Base-by-base conservation (phyloP, 306 rosid genomes). In the Alnus glutinosa region DNA sequence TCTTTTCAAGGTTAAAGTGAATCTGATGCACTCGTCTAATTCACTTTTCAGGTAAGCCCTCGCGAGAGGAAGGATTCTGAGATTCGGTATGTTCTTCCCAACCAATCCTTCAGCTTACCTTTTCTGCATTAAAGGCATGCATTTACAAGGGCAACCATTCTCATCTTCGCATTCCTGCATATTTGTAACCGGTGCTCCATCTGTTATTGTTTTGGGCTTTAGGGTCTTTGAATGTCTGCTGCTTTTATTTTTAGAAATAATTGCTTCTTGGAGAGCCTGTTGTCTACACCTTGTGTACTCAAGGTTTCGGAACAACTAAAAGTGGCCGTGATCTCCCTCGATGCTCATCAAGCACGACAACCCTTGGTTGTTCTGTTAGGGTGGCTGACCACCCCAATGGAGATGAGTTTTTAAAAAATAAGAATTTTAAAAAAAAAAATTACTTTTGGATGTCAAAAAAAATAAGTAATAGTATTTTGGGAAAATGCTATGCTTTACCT, bases 61-160 rank as follows among this genome's bases (percentile, higher is more conserved):
- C 98, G 97, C 59, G 98, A 95, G 85, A 91, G 97, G 89, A 95
- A 89, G 83, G 98, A 95, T 54, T 95, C 98, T 7, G 98, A 95
- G 87, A 92, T 95, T 79, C 89, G 98, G 98, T 92, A 76, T 19
- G 79, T 77, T 81, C 69, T 83, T 75, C 76, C 70, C 76, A 55
- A 58, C 66, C 50, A 44, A 23, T 76, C 61, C 55, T 50, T 74
- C 36, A 37, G 55, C 64, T 44, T 76, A 49, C 2, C 36, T 77
- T 39, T 57, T 55, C 39, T 62, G 69, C 62, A 36, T 51, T 28
- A 44, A 52, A 66, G 39, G 23, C 62, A 57, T 54, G 23, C 48
- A 64, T 34, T 57, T 61, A 59, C 62, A 36, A 12, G 63, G 28
- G 12, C 72, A 42, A 42, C 39, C 19, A 42, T 67, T n/a, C 49